Evolutionary conservation across 306 rosid genomes (phyloP), one percentile per base, ranked within the genome.

Genomic region (Luffa aegyptiaca): DNA sequence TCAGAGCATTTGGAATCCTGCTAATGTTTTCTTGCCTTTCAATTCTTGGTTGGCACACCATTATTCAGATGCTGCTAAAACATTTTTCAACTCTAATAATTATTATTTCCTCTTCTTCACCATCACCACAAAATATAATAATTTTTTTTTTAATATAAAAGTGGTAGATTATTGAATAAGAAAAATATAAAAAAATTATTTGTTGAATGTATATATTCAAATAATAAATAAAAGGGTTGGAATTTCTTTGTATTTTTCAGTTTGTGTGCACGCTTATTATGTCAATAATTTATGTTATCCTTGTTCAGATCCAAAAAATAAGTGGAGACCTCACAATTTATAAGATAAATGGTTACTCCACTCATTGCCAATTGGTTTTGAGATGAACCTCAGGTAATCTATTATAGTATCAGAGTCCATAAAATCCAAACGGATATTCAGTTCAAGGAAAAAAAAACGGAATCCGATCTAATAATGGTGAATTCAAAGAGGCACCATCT

Each of bases 41-140:
- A 73, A 33, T 73, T 73, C 77, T 72, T 72, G 77, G 77, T 31
- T 72, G 74, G 74, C 74, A 37, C 74, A 37, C 6, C 74, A 39
- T 66, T 26, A 61, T 31, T 11, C 18, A 61, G 66, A 61, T 61
- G 70, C 44, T 31, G 0, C 14, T 10, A 5, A 37, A 2, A 17
- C n/a, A n/a, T 69, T 44, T 71, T 4, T 71, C n/a, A 44, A 9
- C 76, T 45, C 39, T 11, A 20, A 71, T 71, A 8, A 42, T 71
- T 21, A 20, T 45, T 10, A 71, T 20, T 70, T 71, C 76, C 57
- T 20, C 76, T 46, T 71, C 76, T 13, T 71, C 76, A 71, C 57
- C 76, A 21, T 8, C 10, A 71, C n/a, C 55, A 36, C 45, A 20
- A 66, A 62, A 39, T 39, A 36, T 56, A 56, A 56, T 18, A 56